Evolutionary conservation across 352 stramenopile species (phyloP).

Genomic region (Globisporangium iwayamae): DNA sequence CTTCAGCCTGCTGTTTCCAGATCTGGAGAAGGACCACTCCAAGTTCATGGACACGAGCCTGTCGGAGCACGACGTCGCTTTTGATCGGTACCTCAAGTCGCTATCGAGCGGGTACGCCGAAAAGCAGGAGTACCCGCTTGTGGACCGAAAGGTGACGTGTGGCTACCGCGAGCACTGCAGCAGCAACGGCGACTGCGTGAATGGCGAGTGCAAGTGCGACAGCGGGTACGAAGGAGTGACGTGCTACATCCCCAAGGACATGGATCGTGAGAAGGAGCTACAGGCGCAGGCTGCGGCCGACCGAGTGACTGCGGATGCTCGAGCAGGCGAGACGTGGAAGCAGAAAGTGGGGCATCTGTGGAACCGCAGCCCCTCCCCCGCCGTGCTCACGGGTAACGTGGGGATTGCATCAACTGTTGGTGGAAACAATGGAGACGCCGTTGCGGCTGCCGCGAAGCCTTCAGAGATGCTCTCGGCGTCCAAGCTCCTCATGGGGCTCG

Average conservation of each 20-base stretch:
- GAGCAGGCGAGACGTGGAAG: constrained; percentile 54
- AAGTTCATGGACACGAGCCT: constrained; percentile 55
- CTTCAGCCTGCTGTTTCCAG: constrained; percentile 71
- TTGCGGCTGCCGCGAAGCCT: constrained; percentile 2
- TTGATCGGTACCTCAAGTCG: constrained; percentile 74
- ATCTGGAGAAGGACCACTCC: constrained; percentile 50
- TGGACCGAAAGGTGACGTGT: constrained; percentile 47
- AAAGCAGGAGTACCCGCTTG: constrained; percentile 31
- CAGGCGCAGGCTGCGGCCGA: constrained; percentile 23
- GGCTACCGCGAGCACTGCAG: constrained; percentile 83
- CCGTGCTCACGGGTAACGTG: constrained; percentile 3
- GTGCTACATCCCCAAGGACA: constrained; percentile 79
- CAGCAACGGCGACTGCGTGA: constrained; percentile 76
- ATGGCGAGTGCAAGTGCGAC: constrained; percentile 74
- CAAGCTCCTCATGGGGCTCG: constrained; percentile 35
- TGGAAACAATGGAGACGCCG: background rate
- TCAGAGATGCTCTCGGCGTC: constrained; percentile 26
- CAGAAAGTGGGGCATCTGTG: constrained; percentile 57
- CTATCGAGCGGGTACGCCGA: constrained; percentile 51
- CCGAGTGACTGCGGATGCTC: constrained; percentile 16
- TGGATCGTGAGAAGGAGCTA: constrained; percentile 28
- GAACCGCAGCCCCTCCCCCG: constrained; percentile 32
- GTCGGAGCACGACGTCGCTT: constrained; percentile 60
- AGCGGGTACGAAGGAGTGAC: constrained; percentile 66
- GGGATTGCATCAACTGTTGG: background rate